Conservation (phyloP, 177 flowering plant genomes). For the Vitis hybrid region DNA sequence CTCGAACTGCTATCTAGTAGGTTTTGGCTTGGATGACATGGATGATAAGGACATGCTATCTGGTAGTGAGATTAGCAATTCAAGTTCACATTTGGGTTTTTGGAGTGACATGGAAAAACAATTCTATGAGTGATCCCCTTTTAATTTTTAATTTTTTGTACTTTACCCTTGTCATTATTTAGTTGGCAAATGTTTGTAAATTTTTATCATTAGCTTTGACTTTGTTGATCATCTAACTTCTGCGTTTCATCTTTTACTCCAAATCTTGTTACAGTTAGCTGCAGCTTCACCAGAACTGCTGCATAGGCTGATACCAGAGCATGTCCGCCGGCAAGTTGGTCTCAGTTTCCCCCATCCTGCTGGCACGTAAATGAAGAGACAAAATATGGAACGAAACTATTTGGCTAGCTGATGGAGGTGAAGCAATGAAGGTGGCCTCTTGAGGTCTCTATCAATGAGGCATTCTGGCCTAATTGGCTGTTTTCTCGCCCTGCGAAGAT, state of each 20-base stretch:
- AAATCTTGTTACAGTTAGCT: slow-evolving; percentile 41
- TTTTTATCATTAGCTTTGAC: not conserved
- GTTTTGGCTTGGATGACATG: too few relatives aligned
- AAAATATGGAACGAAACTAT: not conserved
- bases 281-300: slow-evolving; percentile 76
- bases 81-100: too few relatives aligned
- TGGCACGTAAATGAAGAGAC: slow-evolving; percentile 28
- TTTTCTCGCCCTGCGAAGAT: slow-evolving; percentile 16
- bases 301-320: slow-evolving; percentile 68
- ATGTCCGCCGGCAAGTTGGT: slow-evolving; percentile 55
- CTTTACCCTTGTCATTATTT: too few relatives aligned
- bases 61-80: too few relatives aligned
- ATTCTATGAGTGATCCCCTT: not conserved
- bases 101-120: too few relatives aligned
- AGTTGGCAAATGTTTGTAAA: not conserved
- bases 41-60: too few relatives aligned
- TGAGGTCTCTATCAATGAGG: slow-evolving; percentile 14
- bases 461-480: slow-evolving; percentile 13
- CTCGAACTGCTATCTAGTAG: too few relatives aligned
- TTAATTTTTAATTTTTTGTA: not conserved
- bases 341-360: slow-evolving; percentile 42
- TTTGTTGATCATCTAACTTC: slow-evolving; percentile 4
- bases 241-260: not conserved
- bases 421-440: slow-evolving; percentile 6
- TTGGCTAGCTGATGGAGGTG: slow-evolving; percentile 13